Conservation (phyloP, 176 grass and related monocot species). For the Secale cereale region DNA sequence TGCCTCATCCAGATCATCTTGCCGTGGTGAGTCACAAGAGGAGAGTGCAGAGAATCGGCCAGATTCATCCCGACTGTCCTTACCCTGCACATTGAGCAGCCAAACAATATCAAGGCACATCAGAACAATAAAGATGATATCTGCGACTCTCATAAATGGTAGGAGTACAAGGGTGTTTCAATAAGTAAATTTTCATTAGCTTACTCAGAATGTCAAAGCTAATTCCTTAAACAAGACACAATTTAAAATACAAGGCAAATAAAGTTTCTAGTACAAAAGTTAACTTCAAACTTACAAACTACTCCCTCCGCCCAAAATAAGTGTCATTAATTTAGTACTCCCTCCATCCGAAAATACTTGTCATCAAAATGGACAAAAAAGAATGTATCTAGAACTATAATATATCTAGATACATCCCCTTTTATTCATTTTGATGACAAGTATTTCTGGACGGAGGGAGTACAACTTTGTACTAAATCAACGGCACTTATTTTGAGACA, state of each 20-base stretch:
- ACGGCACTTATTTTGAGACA: too few relatives aligned
- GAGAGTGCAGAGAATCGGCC: conserved; percentile 88
- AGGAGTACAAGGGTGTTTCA: neutral
- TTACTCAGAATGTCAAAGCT: neutral
- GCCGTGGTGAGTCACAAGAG: conserved; percentile 66
- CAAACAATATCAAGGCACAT: conserved; percentile 14
- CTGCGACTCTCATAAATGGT: neutral
- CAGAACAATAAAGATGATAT: neutral
- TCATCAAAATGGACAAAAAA: too few relatives aligned
- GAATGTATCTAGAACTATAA: too few relatives aligned
- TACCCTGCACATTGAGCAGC: conserved; percentile 23
- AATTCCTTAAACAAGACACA: neutral
- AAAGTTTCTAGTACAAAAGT: neutral
- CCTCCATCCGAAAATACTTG: too few relatives aligned
- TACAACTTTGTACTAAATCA: too few relatives aligned
- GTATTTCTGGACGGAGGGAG: too few relatives aligned
- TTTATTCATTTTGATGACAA: too few relatives aligned
- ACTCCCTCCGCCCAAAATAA: neutral
- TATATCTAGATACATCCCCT: too few relatives aligned
- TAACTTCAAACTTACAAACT: neutral
- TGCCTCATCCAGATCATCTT: conserved; percentile 73
- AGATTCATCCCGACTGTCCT: conserved; percentile 86
- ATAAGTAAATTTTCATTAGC: neutral
- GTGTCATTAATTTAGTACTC: too few relatives aligned
- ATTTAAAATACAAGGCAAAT: neutral